Conservation (phyloP, 1,284 basidiomycete species). For the Paramarasmius palmivorus region DNA sequence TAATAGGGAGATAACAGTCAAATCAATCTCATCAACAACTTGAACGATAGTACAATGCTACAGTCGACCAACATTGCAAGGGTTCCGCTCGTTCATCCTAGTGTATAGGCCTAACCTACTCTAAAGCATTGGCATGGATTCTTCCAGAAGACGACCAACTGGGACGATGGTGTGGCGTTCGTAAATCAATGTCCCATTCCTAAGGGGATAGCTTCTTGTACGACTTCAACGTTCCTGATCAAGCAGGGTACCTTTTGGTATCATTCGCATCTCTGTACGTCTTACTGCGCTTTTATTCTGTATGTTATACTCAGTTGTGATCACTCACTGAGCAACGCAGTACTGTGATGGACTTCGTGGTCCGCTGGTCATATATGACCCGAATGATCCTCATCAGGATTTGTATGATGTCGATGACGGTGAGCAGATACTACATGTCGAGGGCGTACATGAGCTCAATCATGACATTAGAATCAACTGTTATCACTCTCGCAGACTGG, state of each 20-base stretch:
- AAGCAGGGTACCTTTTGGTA: slow-evolving; percentile 30
- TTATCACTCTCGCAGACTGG: slow-evolving; percentile 16
- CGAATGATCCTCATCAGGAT: slow-evolving; percentile 13
- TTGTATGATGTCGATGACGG: slow-evolving; percentile 16
- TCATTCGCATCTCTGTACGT: slow-evolving; percentile 11
- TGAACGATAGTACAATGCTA: too few species aligned
- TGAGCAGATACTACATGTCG: too few species aligned
- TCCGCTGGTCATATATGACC: slow-evolving; percentile 12
- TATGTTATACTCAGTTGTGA: not conserved
- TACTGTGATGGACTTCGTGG: slow-evolving; percentile 19
- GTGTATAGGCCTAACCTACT: too few species aligned
- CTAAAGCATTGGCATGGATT: slow-evolving; percentile 52
- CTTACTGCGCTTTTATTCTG: not conserved
- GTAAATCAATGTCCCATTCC: slow-evolving; percentile 48
- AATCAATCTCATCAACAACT: too few species aligned
- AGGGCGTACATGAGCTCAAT: not conserved
- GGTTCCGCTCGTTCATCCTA: too few species aligned
- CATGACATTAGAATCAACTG: slow-evolving; percentile 6
- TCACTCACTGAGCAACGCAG: not conserved
- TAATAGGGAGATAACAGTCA: too few species aligned
- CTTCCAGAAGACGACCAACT: too few species aligned
- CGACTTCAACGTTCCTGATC: too few species aligned
- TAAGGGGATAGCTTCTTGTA: slow-evolving; percentile 31
- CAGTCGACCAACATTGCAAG: too few species aligned
- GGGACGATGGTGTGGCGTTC: slow-evolving; percentile 38